Conservation (phyloP, 257 asterid species). For the Solanum bulbocastanum region DNA sequence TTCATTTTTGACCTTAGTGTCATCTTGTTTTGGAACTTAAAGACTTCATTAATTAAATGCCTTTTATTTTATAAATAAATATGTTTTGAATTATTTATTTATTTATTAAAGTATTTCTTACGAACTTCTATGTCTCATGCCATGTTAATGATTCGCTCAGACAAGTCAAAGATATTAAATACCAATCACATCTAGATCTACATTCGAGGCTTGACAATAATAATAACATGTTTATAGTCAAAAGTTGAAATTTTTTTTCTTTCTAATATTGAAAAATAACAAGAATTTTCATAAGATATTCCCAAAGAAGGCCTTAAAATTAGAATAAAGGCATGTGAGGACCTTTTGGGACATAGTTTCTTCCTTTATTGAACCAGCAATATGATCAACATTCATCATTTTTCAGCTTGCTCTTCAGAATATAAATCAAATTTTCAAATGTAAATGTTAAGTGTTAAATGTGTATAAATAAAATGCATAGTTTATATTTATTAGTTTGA, state of each 20-base stretch:
- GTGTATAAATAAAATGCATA: neutral
- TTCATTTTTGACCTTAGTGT: neutral
- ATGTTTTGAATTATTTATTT: no score
- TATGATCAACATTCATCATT: neutral
- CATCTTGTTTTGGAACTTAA: neutral
- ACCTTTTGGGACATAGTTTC: neutral
- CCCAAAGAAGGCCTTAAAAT: neutral
- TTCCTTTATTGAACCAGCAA: neutral
- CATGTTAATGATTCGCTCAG: neutral
- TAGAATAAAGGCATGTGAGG: neutral
- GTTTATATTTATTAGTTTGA: neutral
- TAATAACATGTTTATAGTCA: neutral
- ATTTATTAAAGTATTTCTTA: neutral
- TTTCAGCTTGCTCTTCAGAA: neutral
- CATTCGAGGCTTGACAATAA: no score
- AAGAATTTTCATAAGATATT: neutral
- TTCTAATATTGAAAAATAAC: neutral
- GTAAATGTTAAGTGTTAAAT: neutral
- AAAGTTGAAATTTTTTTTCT: neutral
- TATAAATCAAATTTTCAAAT: neutral
- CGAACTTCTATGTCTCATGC: neutral
- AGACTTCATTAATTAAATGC: neutral
- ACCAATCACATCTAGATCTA: neutral
- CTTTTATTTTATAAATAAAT: neutral
- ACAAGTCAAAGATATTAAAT: no score